Evolutionary conservation across 345 rosid genomes (phyloP), one percentile per base, ranked within the genome.

Genomic region (Gossypium longicalyx): DNA sequence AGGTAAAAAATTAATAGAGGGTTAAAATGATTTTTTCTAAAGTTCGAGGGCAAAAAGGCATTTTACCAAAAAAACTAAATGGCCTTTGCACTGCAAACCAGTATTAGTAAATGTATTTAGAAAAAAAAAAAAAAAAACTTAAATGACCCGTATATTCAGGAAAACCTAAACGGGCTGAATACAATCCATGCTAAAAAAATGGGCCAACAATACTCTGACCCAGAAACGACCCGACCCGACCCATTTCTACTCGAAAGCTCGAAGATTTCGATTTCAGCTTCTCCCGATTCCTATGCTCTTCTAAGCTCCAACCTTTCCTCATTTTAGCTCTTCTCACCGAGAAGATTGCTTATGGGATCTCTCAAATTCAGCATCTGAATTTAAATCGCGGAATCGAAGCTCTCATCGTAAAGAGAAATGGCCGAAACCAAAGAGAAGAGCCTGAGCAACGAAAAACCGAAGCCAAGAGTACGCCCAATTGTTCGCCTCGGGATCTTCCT

Each of bases 401-500:
- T 72, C 54, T 58, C 13, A 9, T 43, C 7, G 20, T 22, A 58
- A 43, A 34, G 5, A 8, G 47, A 10, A 64, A 75, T 75, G 77
- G 66, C 72, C 19, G 77, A 67, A n/a, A 22, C 54, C 41, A 57
- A 54, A 34, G 67, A 23, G 38, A 61, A 45, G 27, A 45, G 66
- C 41, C 71, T 65, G 52, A 63, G 10, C 8, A 48, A 63, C 65
- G 12, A 51, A 75, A 77, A 19, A 67, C 80, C n/a, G 76, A 76
- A 80, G 44, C 80, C 72, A 59, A 82, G 73, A 5, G 86, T 83
- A 29, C 87, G 97, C 60, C 99, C 97, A 38, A 88, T 95, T 57
- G 97, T 91, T 76, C 90, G 89, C 62, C 82, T 95, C 0, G 99
- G 93, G 77, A 82, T 84, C 64, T 81, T 93, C 74, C 96, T 95